Base-by-base conservation (phyloP, 352 stramenopile genomes). In the Phytopythium montanum region DNA sequence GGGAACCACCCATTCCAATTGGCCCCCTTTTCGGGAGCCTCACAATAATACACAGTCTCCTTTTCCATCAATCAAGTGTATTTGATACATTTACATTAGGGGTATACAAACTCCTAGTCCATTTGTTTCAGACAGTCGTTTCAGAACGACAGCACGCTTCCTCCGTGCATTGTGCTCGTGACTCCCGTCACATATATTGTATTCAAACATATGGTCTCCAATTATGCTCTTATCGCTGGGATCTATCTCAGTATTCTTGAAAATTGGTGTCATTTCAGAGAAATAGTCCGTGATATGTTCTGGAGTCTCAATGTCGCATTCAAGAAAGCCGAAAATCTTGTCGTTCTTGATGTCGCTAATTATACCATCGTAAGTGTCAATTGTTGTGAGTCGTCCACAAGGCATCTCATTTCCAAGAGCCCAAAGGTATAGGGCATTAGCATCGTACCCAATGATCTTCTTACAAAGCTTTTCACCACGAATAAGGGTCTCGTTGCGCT, bases 191-290 rank as follows among this genome's bases (percentile, higher is more conserved):
- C n/a, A n/a, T 23, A 45, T 23, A 14, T 73, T 74, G 41, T 70
- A 61, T 0, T 70, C 58, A 59, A 52, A 72, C 67, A 79, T 79
- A 56, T 70, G 62, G 1, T 68, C 23, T 21, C 68, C 68, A 53
- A 79, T 66, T 2, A 75, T 19, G 14, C 8, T 23, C 16, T 56
- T 21, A 49, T 65, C 48, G 19, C 8, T 54, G n/a, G 41, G 50
- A 42, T 73, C 62, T 42, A 76, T 76, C 28, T 61, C 29, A 14
- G 38, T 59, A 21, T 74, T 76, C 23, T 79, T 79, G 33, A 76
- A 79, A 18, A 76, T 74, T n/a, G 68, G 62, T 5, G 56, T 66
- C 65, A 76, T 76, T 39, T 79, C 68, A 55, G n/a, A 54, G n/a
- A 73, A 81, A 29, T 73, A 70, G 0, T 71, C 31, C 51, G 71